A percentile compares a stretch with the other conserved stretches of the same genome.
Evolutionary conservation across 2,329 filamentous ascomycete species (phyloP).

Genomic region (Alternaria gansuensis): DNA sequence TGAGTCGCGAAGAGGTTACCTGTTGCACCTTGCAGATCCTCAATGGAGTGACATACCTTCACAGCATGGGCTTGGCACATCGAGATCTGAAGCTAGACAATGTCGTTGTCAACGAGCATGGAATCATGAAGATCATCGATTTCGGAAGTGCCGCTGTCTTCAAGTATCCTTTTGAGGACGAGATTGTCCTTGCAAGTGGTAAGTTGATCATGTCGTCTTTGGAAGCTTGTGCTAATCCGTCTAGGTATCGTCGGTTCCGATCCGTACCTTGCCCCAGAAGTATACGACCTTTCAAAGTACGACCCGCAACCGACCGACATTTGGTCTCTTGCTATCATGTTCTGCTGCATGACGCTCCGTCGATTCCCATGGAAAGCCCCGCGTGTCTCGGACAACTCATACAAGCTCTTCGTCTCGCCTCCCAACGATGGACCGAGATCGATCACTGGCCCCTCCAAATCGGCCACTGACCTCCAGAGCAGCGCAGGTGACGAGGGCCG

Average conservation of each 20-base stretch:
- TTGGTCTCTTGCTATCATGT: conserved; percentile 98
- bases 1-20: conserved; percentile 88
- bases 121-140: conserved; percentile 99
- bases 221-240: conserved; percentile 26
- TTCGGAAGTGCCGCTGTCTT: conserved; percentile 98
- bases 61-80: conserved; percentile 93
- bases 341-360: conserved; percentile 96
- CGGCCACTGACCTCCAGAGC: conserved; percentile 50
- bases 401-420: conserved; percentile 86
- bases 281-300: conserved; percentile 92
- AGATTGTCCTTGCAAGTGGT: conserved; percentile 83
- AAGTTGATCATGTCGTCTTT: conserved; percentile 48
- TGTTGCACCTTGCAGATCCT: conserved; percentile 95
- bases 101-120: conserved; percentile 93
- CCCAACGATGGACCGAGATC: conserved; percentile 65
- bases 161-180: conserved; percentile 94
- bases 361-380: conserved; percentile 98
- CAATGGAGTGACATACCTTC: conserved; percentile 91
- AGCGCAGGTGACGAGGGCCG: conserved; percentile 44
- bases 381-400: conserved; percentile 89
- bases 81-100: conserved; percentile 97
- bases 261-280: conserved; percentile 94
- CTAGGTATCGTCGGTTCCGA: conserved; percentile 84
- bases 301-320: conserved; percentile 94
- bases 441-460: conserved; percentile 46